These are phyloP conservation scores for Aspergillus sp. DNA, from an alignment of 2,329 filamentous ascomycete species.

Conservation along the genomic window DNA sequence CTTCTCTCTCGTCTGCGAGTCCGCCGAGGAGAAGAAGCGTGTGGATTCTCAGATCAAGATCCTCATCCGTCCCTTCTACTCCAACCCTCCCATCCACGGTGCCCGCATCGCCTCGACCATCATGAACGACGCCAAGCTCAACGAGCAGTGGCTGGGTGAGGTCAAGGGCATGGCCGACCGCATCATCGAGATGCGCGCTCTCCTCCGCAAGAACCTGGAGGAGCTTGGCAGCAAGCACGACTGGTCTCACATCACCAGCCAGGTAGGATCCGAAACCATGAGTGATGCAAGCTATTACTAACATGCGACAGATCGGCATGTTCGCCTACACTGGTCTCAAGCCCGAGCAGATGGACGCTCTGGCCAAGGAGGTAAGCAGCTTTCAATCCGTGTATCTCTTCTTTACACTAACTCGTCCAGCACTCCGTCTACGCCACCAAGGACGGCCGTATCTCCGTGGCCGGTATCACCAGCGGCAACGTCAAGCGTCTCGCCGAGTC, in stretches of 20 bases:
- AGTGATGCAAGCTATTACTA: not conserved
- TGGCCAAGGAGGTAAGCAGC: slow-evolving; percentile 75
- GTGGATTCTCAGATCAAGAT: slow-evolving; percentile 99
- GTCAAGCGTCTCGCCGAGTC: slow-evolving; percentile 53
- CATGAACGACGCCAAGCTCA: slow-evolving; percentile 79
- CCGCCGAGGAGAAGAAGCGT: slow-evolving; percentile 88
- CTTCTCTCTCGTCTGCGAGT: slow-evolving; percentile 87
- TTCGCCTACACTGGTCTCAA: slow-evolving; percentile 96
- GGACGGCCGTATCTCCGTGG: slow-evolving; percentile 57
- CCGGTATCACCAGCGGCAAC: slow-evolving; percentile 53
- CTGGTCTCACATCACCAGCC: slow-evolving; percentile 97
- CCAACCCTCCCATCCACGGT: slow-evolving; percentile 95
- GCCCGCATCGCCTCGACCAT: slow-evolving; percentile 92
- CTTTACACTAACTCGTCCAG: slow-evolving; percentile 36
- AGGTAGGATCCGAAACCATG: slow-evolving; percentile 46
- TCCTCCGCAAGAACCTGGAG: slow-evolving; percentile 94
- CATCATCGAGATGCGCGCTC: slow-evolving; percentile 96
- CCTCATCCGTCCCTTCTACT: slow-evolving; percentile 93
- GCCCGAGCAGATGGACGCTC: slow-evolving; percentile 83
- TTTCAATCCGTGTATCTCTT: not conserved
- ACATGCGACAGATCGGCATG: slow-evolving; percentile 76
- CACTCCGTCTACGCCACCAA: slow-evolving; percentile 97
- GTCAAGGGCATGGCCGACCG: slow-evolving; percentile 99
- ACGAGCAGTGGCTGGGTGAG: slow-evolving; percentile 93
- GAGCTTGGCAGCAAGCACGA: slow-evolving; percentile 93